A percentile compares a stretch with the other conserved stretches of the same genome.
These are phyloP conservation scores for Fraxinus cuspidata DNA, from an alignment of 257 asterid species.

Conservation along the genomic window DNA sequence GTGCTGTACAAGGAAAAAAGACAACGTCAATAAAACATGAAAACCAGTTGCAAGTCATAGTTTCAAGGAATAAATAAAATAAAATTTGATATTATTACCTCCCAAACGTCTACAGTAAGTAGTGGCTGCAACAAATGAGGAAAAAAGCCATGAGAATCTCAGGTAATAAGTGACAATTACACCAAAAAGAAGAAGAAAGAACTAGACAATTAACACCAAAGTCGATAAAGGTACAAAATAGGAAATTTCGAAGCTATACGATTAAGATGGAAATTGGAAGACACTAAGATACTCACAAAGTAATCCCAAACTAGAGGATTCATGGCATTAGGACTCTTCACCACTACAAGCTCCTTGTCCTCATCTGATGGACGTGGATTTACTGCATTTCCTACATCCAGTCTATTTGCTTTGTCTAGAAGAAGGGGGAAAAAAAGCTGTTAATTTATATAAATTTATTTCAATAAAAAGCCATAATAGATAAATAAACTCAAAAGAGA, in stretches of 20 bases:
- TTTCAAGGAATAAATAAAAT: not conserved
- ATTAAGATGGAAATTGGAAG: not conserved
- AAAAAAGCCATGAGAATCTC: slow-evolving; percentile 10
- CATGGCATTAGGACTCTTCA: slow-evolving; percentile 93
- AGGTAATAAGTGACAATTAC: slow-evolving; percentile 1
- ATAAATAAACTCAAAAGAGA: not conserved
- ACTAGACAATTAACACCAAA: not conserved
- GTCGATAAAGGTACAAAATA: not conserved
- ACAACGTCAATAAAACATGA: not conserved
- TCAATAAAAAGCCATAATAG: not conserved
- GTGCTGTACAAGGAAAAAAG: slow-evolving; percentile 51
- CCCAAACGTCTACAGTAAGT: slow-evolving; percentile 95
- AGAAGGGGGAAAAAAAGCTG: slow-evolving; percentile 5
- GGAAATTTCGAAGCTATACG: not conserved
- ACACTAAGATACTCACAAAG: slow-evolving; percentile 51
- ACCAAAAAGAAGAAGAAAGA: slow-evolving; percentile 7
- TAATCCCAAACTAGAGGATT: slow-evolving; percentile 97
- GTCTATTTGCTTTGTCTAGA: slow-evolving; percentile 82
- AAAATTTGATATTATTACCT: slow-evolving; percentile 50
- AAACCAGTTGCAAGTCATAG: not conserved
- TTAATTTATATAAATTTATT: not conserved
- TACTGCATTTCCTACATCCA: slow-evolving; percentile 72
- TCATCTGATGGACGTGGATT: slow-evolving; percentile 80
- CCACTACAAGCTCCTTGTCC: slow-evolving; percentile 82
- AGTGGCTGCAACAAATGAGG: slow-evolving; percentile 71